A percentile compares a stretch with the other conserved stretches of the same genome.
Conservation (phyloP, 306 rosid genomes). For the Sindora glabra region DNA sequence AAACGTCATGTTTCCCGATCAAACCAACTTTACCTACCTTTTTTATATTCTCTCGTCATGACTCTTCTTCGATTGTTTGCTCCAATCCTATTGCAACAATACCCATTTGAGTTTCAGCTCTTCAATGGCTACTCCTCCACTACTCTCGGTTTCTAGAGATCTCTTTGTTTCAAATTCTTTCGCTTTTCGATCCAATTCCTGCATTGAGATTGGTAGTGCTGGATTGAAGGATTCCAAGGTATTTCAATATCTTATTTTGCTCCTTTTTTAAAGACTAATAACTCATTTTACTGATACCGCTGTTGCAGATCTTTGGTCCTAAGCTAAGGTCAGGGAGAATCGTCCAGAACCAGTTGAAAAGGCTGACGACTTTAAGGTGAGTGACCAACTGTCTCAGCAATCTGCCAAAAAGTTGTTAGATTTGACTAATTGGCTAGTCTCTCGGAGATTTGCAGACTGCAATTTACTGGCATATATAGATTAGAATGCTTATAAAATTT, state of each 20-base stretch:
- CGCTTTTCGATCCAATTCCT: conserved; percentile 8
- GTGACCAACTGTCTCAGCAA: conserved; percentile 6
- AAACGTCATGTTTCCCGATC: conserved; percentile 25
- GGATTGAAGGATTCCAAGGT: conserved; percentile 28
- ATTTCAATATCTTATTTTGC: too few relatives aligned
- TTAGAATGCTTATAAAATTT: not conserved
- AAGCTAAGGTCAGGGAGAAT: conserved; percentile 26
- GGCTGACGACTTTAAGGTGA: conserved; percentile 32
- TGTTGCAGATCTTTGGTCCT: conserved; percentile 47
- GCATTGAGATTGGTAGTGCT: conserved; percentile 2
- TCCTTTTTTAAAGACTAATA: conserved; percentile 1
- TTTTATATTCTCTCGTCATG: conserved; percentile 10
- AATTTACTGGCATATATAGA: too few relatives aligned
- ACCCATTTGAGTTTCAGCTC: conserved; percentile 5
- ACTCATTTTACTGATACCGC: not conserved
- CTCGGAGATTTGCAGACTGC: too few relatives aligned
- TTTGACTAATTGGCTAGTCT: too few relatives aligned
- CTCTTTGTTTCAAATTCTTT: conserved; percentile 13
- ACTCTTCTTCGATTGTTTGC: conserved; percentile 17
- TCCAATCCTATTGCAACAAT: not conserved
- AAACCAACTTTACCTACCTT: conserved; percentile 34
- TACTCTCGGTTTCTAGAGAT: conserved; percentile 35
- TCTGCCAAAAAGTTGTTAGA: not conserved
- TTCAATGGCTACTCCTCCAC: conserved; percentile 59
- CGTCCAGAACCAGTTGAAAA: conserved; percentile 38